These are phyloP conservation scores for Aureobasidium musti DNA, from an alignment of 2,329 filamentous ascomycete genomes.

Conservation along the genomic window DNA sequence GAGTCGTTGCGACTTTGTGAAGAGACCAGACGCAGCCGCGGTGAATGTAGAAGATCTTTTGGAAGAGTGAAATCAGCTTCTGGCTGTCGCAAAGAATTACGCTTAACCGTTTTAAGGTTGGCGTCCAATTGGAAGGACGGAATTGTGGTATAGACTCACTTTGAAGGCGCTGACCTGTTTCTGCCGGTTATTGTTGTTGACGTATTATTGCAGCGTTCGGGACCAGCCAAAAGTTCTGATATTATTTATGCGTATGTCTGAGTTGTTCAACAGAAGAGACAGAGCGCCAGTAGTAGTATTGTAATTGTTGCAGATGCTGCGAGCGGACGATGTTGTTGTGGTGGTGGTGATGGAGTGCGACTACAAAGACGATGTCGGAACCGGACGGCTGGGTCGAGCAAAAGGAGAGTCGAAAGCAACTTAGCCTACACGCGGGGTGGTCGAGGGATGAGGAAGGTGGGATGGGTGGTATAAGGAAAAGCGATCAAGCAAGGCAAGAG, in stretches of 20 bases:
- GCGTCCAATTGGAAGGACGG: not conserved
- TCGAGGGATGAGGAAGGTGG: slow-evolving; percentile 12
- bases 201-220: slow-evolving; percentile 1
- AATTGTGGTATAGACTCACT: slow-evolving; percentile 19
- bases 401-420: slow-evolving; percentile 18
- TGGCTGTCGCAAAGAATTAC: not conserved
- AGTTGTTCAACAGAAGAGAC: slow-evolving; percentile 4
- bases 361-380: slow-evolving; percentile 12
- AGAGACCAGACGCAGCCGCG: not conserved
- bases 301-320: not conserved
- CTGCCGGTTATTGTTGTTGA: slow-evolving; percentile 13
- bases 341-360: not conserved
- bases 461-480: slow-evolving; percentile 26
- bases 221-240: slow-evolving; percentile 11
- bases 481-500: slow-evolving; percentile 27
- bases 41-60: slow-evolving; percentile 4
- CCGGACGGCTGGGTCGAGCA: slow-evolving; percentile 25
- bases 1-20: not conserved
- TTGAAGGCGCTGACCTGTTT: slow-evolving; percentile 22
- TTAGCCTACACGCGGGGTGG: slow-evolving; percentile 11
- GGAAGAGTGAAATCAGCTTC: slow-evolving; percentile 19
- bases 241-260: slow-evolving; percentile 18
- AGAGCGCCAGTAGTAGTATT: not conserved
- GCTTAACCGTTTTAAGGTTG: not conserved
- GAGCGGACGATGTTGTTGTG: slow-evolving; percentile 9